Evolutionary conservation across 306 rosid genomes (phyloP), one percentile per base, ranked within the genome.

Genomic region (Cajanus cajan): DNA sequence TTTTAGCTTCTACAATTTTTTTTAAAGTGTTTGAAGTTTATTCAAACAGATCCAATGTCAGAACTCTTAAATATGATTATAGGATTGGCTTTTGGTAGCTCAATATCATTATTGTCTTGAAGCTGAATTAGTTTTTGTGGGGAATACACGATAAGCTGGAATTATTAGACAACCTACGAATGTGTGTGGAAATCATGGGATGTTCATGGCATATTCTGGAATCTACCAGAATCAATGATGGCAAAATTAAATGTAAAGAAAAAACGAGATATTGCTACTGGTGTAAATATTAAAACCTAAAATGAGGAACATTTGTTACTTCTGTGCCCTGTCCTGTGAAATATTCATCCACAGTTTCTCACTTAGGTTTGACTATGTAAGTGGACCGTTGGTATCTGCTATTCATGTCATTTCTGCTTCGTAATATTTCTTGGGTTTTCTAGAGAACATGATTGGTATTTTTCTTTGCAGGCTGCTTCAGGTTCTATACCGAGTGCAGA

Each of bases 401-500:
- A 7, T 51, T 68, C 3, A 5, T 71, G 10, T 39, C 7, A 16
- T 57, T 34, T 13, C 12, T 40, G 43, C 58, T 67, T 81, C 71
- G 31, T 1, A 28, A 71, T 25, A 19, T 67, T 36, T 66, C 18
- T 43, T 62, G 47, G 61, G 31, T 58, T 48, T 63, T 16, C n/a
- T 41, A 28, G 59, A 69, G 33, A 82, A 45, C 34, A 52, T 75
- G 48, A 18, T 31, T 72, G 78, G 5, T 18, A 24, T 70, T 61
- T 28, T 21, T 72, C 5, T 85, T 69, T 91, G 65, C 85, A 95
- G 99, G 94, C 89, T 61, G 80, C 85, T 78, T 88, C 88, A 45
- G 96, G 94, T 78, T 90, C 98, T 52, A 84, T 83, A 11, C 85
- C 93, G 3, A 84, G 90, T 79, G 88, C 93, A 21, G 88, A 87